phyloP scores from a whole-genome alignment of 495 filamentous ascomycete species.

The Lasiosphaeria miniovina region DNA sequence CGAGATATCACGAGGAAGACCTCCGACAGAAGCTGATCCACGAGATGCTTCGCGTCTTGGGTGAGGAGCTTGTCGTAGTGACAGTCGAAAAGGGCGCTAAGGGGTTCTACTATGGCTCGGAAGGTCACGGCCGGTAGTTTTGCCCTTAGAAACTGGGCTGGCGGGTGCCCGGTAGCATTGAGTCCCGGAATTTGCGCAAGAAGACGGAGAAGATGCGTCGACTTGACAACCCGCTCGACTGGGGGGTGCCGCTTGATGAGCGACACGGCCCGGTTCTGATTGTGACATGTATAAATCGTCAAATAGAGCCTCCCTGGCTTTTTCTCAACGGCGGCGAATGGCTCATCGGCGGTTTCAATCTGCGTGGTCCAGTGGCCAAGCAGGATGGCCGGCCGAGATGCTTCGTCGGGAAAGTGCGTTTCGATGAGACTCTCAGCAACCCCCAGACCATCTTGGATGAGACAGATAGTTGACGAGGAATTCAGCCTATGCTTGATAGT shows the following conservation, averaged over 20 bases:
- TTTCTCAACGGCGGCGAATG: conserved; percentile 63
- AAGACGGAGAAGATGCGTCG: conserved; percentile 29
- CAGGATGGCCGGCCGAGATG: conserved; percentile 68
- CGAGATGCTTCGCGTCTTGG: conserved; percentile 56
- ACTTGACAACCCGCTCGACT: conserved; percentile 22
- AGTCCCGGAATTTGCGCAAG: conserved; percentile 30
- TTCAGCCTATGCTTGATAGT: conserved; percentile 64
- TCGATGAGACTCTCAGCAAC: conserved; percentile 69
- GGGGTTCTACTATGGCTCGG: conserved; percentile 69
- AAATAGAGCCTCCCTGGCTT: conserved; percentile 33
- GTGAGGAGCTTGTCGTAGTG: conserved; percentile 69
- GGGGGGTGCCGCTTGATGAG: conserved; percentile 22
- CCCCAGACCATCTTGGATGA: conserved; percentile 84
- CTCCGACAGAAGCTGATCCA: conserved; percentile 61
- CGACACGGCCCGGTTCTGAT: not conserved
- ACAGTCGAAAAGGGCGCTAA: conserved; percentile 71
- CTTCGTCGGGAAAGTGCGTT: conserved; percentile 62
- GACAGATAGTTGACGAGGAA: conserved; percentile 67
- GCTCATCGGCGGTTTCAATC: conserved; percentile 39
- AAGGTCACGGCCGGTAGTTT: conserved; percentile 76
- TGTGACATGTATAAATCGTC: conserved; percentile 15
- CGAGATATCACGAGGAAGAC: conserved; percentile 35
- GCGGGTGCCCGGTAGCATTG: conserved; percentile 23
- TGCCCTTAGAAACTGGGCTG: conserved; percentile 26
- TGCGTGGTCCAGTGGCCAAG: conserved; percentile 68